These are phyloP conservation scores for Solanum chacoense DNA, from an alignment of 305 asterid species.

Conservation along the genomic window DNA sequence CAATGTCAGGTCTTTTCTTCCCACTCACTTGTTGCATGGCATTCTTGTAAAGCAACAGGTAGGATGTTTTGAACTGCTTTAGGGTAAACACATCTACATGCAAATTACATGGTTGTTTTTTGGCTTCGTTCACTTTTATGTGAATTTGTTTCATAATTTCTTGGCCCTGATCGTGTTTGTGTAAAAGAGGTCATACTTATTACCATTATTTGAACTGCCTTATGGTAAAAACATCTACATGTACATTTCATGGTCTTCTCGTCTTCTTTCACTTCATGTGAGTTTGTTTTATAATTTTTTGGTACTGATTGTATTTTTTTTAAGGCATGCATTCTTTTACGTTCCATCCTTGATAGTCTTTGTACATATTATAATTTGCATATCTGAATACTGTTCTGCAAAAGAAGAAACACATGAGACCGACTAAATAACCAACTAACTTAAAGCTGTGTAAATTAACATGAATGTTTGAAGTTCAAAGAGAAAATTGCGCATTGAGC, in stretches of 20 bases:
- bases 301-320: neutral
- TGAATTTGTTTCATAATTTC: neutral
- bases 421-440: neutral
- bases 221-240: neutral
- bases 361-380: neutral
- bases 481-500: neutral
- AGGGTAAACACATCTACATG: neutral
- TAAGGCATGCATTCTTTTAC: neutral
- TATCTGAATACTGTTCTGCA: neutral
- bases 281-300: neutral
- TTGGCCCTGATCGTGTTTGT: neutral
- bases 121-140: neutral
- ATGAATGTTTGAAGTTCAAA: neutral
- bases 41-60: constrained; percentile 44
- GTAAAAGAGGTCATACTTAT: neutral
- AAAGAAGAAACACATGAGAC: neutral
- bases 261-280: neutral
- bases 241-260: neutral
- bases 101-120: neutral
- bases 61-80: neutral
- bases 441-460: neutral
- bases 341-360: neutral
- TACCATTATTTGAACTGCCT: neutral
- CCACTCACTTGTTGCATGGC: constrained; percentile 23
- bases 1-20: constrained; percentile 17